phyloP scores from a whole-genome alignment of 1,139 yeast genomes.

The Citeromyces siamensis region DNA sequence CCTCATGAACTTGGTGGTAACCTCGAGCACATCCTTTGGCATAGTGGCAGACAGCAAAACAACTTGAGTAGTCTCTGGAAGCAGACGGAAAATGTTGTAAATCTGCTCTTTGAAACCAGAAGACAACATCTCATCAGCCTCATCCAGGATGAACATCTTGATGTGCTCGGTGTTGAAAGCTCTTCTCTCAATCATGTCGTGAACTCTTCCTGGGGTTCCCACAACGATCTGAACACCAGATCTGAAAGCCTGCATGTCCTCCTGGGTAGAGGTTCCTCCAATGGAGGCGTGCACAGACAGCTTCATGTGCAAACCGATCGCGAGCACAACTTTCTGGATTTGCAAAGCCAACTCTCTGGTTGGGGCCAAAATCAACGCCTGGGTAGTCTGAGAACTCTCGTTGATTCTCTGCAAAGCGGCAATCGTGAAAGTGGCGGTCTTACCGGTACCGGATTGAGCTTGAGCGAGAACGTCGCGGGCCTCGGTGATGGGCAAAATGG shows the following conservation, averaged over 20 bases:
- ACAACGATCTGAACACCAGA: constrained; percentile 94
- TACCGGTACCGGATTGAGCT: constrained; percentile 99
- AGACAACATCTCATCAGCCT: constrained; percentile 97
- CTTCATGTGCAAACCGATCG: constrained; percentile 88
- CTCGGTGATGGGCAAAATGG: constrained; percentile 91
- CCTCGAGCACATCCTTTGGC: constrained; percentile 96
- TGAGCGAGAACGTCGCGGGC: constrained; percentile 97
- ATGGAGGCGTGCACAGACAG: constrained; percentile 96
- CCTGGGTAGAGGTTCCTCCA: constrained; percentile 92
- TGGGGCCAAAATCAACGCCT: constrained; percentile 94
- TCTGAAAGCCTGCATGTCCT: constrained; percentile 86
- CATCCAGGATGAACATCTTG: constrained; percentile 97
- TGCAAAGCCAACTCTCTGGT: constrained; percentile 98
- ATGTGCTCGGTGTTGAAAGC: constrained; percentile 79
- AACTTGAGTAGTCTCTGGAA: constrained; percentile 93
- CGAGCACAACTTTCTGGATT: constrained; percentile 92
- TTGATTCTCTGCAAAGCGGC: constrained; percentile 93
- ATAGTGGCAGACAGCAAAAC: constrained; percentile 95
- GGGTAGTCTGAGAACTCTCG: constrained; percentile 63
- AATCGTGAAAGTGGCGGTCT: constrained; percentile 97
- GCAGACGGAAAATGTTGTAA: constrained; percentile 88
- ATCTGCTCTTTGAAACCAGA: constrained; percentile 97
- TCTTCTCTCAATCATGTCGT: constrained; percentile 94
- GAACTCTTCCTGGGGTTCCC: constrained; percentile 99
- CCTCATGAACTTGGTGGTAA: constrained; percentile 94